These are phyloP conservation scores for Fusarium sp. DNA, from an alignment of 2,329 filamentous ascomycete species.

Conservation along the genomic window DNA sequence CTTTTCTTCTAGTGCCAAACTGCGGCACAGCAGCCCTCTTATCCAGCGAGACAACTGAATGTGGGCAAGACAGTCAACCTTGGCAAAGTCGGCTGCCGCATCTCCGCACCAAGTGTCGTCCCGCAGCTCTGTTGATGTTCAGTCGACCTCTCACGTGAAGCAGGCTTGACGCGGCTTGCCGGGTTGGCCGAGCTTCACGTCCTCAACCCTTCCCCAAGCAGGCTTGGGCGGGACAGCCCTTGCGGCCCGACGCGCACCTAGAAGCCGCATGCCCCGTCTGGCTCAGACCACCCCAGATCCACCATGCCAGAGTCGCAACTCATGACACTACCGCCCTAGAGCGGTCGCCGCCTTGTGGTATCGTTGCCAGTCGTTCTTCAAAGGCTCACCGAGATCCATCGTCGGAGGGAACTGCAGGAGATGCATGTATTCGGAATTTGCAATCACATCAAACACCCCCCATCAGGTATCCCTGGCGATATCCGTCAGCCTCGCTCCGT, in stretches of 20 bases:
- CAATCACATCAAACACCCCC: neutral
- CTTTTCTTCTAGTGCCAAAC: neutral
- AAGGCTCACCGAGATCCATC: neutral
- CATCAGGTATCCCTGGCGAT: neutral
- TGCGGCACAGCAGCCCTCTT: constrained; percentile 1
- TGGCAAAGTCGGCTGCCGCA: neutral
- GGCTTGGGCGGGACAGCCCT: constrained; percentile 43
- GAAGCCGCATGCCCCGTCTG: constrained; percentile 39
- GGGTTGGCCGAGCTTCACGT: constrained; percentile 35
- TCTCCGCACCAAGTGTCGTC: neutral
- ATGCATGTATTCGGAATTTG: neutral
- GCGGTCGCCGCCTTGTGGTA: neutral
- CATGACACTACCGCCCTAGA: constrained; percentile 5
- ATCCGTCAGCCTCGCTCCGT: neutral
- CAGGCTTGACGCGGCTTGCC: constrained; percentile 42
- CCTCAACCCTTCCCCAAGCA: constrained; percentile 38
- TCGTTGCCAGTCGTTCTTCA: neutral
- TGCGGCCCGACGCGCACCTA: constrained; percentile 46
- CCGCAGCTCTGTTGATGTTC: constrained; percentile 16
- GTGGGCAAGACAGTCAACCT: neutral
- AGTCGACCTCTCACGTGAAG: constrained; percentile 41
- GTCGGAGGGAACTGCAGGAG: neutral
- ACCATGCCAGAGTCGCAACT: constrained; percentile 15
- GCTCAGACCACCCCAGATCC: constrained; percentile 35
- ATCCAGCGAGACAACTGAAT: constrained; percentile 3